Base-by-base conservation (phyloP, 768 basidiomycete genomes). In the Tylopilus plumbeoviolaceoides region DNA sequence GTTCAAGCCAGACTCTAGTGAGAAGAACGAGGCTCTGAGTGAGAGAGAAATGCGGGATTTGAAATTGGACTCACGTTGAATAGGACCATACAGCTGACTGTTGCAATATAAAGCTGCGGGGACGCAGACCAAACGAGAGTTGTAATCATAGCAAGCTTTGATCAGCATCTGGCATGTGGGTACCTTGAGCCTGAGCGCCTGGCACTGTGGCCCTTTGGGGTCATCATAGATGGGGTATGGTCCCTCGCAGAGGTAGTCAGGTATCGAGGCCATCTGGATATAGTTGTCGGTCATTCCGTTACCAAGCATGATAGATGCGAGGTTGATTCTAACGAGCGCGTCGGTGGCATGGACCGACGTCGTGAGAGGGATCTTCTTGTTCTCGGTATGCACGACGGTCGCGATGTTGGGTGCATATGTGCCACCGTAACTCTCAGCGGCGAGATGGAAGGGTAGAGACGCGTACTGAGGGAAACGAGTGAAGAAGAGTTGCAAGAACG, bases 331-430 rank as follows among this genome's bases (percentile, higher is more conserved):
- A 60, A 81, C 75, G 39, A 91, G 67, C 30, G 41, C 30, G 15
- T 45, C 44, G n/a, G 71, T 68, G 0, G 80, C 76, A 8, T 65
- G 68, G 42, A 78, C 71, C 2, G 72, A 69, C 36, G 78, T 73
- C 6, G 68, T 65, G 21, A 77, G 57, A 11, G 76, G 66, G 18
- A 82, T 72, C 48, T 83, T 77, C 48, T 83, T 77, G 71, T 94
- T 95, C 70, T 85, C 78, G 57, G 84, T 77, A 78, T 89, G 74
- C 59, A 98, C 93, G 47, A 85, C 78, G 53, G 75, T 86, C 20
- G 89, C 94, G 56, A 95, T 88, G 70, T 92, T 84, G 17, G 94
- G 94, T 2, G 84, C 85, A 59, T 91, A 95, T 0, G 81, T 84
- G 1, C 90, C 89, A 46, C 79, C 79, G 44, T 91, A 91, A 60